phyloP scores from a whole-genome alignment of 176 grass and related monocot species.

The Eragrostis curvula region DNA sequence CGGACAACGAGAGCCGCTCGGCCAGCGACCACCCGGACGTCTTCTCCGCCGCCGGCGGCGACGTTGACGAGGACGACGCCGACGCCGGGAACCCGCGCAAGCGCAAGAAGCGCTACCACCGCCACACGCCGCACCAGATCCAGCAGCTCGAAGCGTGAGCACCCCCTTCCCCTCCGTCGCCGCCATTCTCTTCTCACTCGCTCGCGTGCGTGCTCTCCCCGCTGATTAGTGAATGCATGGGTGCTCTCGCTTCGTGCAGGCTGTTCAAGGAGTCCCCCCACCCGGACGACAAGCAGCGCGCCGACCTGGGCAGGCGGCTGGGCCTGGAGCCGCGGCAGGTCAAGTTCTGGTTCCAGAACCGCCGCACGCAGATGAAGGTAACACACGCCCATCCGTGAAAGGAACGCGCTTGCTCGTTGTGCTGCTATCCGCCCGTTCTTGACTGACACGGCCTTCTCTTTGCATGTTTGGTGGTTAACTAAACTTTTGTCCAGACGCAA shows the following conservation, averaged over 20 bases:
- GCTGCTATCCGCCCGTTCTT: conserved; percentile 14
- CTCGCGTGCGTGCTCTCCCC: background rate
- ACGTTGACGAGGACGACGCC: conserved; percentile 27
- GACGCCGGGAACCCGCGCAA: conserved; percentile 58
- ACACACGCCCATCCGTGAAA: background rate
- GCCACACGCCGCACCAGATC: conserved; percentile 93
- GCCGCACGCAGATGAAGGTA: conserved; percentile 85
- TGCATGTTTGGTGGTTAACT: conserved; percentile 23
- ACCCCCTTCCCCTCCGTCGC: background rate
- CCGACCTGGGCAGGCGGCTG: conserved; percentile 64
- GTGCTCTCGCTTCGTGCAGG: conserved; percentile 51
- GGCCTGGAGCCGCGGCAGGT: conserved; percentile 70
- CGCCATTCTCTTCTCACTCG: background rate
- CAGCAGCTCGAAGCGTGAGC: conserved; percentile 80
- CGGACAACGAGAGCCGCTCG: conserved; percentile 63
- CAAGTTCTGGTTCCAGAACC: conserved; percentile 99
- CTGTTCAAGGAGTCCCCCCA: conserved; percentile 81
- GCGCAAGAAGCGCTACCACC: conserved; percentile 69
- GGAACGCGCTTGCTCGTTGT: background rate
- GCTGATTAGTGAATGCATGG: background rate
- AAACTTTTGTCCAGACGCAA: conserved; percentile 49
- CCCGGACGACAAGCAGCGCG: conserved; percentile 74
- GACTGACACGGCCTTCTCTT: background rate
- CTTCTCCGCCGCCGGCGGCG: conserved; percentile 28
- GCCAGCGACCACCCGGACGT: conserved; percentile 52